Evolutionary conservation across 2,329 filamentous ascomycete genomes (phyloP).

Genomic region (Pyrenophora tritici-repentis): DNA sequence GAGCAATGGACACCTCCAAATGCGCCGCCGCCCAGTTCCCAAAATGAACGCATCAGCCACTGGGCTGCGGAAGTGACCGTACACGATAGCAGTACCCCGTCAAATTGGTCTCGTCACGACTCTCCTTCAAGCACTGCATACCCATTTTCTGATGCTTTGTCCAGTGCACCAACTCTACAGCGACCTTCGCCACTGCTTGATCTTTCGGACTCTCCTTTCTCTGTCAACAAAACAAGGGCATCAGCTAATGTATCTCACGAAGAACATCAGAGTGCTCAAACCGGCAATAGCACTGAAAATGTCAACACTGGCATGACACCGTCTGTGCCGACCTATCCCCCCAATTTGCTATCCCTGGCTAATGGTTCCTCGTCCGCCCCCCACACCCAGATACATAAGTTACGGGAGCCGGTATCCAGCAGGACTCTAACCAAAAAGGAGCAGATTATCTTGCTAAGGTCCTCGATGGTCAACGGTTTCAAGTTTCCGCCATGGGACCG

Average conservation of each 20-base stretch:
- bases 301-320: background rate
- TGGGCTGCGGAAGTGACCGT: conserved; percentile 32
- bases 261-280: conserved; percentile 9
- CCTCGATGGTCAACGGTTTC: conserved; percentile 80
- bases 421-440: conserved; percentile 71
- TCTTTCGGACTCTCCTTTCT: conserved; percentile 4
- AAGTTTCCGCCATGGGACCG: conserved; percentile 82
- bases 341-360: background rate
- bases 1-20: conserved; percentile 29
- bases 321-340: background rate
- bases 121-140: conserved; percentile 9
- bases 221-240: conserved; percentile 4
- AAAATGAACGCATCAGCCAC: conserved; percentile 23
- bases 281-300: background rate
- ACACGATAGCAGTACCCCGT: conserved; percentile 10
- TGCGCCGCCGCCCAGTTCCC: conserved; percentile 11
- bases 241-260: conserved; percentile 18
- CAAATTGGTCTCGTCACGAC: conserved; percentile 10
- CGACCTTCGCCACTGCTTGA: conserved; percentile 8
- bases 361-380: conserved; percentile 4
- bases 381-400: conserved; percentile 36
- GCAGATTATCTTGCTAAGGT: conserved; percentile 74
- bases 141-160: background rate
- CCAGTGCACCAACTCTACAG: background rate
- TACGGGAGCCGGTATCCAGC: conserved; percentile 57